A percentile compares a stretch with the other conserved stretches of the same genome.
Evolutionary conservation across 148 eudicot genomes (phyloP).

Genomic region (Fallopia convolvulus): DNA sequence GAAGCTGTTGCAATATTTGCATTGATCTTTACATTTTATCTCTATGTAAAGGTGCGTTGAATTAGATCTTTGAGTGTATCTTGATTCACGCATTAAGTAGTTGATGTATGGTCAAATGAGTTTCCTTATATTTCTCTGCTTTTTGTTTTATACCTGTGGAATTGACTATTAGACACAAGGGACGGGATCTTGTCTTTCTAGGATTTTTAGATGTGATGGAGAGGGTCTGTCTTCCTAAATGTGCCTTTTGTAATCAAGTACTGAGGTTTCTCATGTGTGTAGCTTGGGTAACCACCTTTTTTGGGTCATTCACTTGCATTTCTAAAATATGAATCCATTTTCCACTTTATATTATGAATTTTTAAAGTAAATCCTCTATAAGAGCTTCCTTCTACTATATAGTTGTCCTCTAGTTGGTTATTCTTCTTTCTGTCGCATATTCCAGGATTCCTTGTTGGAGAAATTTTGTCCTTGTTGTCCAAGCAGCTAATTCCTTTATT

Average conservation of each 20-base stretch:
- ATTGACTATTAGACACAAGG: neutral
- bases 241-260: neutral
- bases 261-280: neutral
- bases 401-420: neutral
- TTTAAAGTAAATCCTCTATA: neutral
- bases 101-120: neutral
- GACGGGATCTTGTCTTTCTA: neutral
- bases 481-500: neutral
- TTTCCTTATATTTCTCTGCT: conserved; percentile 1
- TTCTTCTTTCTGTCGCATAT: neutral
- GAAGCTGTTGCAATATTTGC: conserved; percentile 99
- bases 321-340: neutral
- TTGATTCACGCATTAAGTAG: neutral
- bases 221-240: neutral
- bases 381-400: neutral
- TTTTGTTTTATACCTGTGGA: neutral
- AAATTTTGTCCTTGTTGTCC: neutral
- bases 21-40: conserved; percentile 86
- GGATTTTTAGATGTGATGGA: neutral
- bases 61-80: neutral
- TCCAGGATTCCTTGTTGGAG: neutral
- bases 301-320: neutral
- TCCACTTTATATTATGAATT: neutral
- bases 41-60: conserved; percentile 63
- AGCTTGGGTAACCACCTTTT: neutral